phyloP scores from a whole-genome alignment of 176 grass and related monocot genomes.

The Bonia amplexicaulis region DNA sequence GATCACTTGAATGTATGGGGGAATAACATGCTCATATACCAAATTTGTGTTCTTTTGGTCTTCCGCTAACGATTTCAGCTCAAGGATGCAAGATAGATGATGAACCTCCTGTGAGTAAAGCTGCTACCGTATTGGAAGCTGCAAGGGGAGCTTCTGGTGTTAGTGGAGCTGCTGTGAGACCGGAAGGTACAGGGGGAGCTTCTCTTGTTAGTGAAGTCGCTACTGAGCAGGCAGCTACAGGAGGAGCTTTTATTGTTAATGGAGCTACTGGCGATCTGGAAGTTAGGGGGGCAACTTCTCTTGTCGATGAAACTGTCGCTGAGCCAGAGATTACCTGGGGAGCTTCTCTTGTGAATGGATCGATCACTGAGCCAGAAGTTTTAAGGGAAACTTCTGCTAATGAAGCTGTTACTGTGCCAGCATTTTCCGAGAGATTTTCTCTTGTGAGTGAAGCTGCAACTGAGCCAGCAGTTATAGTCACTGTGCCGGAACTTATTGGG shows the following conservation, averaged over 20 bases:
- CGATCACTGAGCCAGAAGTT: not conserved
- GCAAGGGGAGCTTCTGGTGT: not conserved
- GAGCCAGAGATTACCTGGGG: not conserved
- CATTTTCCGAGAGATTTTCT: not conserved
- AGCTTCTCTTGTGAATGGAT: slow-evolving; percentile 3
- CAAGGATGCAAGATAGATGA: slow-evolving; percentile 1
- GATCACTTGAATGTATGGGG: not conserved
- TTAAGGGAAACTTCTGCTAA: not conserved
- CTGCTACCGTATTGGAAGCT: not conserved
- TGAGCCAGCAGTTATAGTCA: not conserved
- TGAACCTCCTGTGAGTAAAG: not conserved
- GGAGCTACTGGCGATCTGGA: not conserved
- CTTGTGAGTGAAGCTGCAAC: not conserved
- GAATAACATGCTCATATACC: not conserved
- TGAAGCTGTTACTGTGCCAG: not conserved
- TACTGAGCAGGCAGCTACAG: not conserved
- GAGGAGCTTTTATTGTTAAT: not conserved
- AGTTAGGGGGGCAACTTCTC: not conserved
- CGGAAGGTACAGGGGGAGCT: not conserved
- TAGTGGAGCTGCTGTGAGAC: not conserved
- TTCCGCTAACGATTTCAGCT: slow-evolving; percentile 8
- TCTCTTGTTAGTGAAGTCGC: not conserved
- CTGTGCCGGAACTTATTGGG: not conserved
- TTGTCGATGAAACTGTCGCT: not conserved
- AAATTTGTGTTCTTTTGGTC: not conserved